These are phyloP conservation scores for Pseudopyricularia cyperi DNA, from an alignment of 2,329 filamentous ascomycete species.

Conservation along the genomic window DNA sequence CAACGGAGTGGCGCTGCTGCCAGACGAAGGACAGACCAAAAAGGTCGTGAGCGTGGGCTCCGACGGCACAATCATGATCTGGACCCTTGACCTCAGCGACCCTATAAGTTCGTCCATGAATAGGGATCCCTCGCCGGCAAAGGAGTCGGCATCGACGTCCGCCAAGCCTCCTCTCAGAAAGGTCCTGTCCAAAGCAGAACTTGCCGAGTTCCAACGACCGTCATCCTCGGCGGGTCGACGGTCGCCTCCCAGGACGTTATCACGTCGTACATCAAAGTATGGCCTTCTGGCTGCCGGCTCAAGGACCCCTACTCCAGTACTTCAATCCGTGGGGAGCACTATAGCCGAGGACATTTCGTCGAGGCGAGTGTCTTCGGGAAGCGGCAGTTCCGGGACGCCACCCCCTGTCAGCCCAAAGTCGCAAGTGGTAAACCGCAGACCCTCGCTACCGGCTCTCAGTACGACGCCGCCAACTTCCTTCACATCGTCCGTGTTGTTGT, in stretches of 20 bases:
- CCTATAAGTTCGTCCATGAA: slow-evolving; percentile 21
- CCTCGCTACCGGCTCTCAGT: slow-evolving; percentile 40
- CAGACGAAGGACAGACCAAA: slow-evolving; percentile 35
- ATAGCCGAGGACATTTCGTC: slow-evolving; percentile 33
- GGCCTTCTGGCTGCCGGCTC: slow-evolving; percentile 22
- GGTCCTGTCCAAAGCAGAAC: slow-evolving; percentile 74
- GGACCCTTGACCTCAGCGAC: slow-evolving; percentile 44
- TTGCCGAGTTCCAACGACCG: slow-evolving; percentile 62
- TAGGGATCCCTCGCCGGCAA: slow-evolving; percentile 38
- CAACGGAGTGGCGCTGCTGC: slow-evolving; percentile 65
- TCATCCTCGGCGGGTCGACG: slow-evolving; percentile 31
- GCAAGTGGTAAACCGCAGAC: slow-evolving; percentile 28
- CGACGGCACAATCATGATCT: slow-evolving; percentile 76
- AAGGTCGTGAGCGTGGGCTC: slow-evolving; percentile 62
- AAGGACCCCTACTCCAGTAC: slow-evolving; percentile 23
- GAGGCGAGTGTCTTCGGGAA: slow-evolving; percentile 27
- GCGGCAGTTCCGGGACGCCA: slow-evolving; percentile 30
- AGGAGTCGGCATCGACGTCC: slow-evolving; percentile 31
- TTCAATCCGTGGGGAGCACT: slow-evolving; percentile 17
- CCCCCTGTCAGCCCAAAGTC: slow-evolving; percentile 35
- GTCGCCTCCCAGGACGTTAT: slow-evolving; percentile 41
- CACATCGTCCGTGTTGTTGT: slow-evolving; percentile 1
- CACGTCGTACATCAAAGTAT: slow-evolving; percentile 40
- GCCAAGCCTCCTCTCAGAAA: slow-evolving; percentile 65
- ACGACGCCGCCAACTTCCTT: slow-evolving; percentile 11